phyloP scores from a whole-genome alignment of 2,329 filamentous ascomycete species.

The Aureobasidium leucospermi region DNA sequence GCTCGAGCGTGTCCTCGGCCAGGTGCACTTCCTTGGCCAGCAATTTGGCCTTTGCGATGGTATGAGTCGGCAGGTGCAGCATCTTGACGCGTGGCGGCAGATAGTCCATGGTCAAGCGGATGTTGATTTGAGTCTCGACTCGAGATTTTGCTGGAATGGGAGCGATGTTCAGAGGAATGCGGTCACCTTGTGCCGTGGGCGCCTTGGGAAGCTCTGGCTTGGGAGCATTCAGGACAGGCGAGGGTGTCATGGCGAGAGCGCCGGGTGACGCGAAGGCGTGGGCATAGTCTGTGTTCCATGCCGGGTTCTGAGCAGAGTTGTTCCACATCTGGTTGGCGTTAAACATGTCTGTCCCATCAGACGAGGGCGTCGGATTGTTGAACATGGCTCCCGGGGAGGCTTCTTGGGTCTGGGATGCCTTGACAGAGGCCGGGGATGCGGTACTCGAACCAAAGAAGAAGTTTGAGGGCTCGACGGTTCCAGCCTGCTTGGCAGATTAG shows the following conservation, averaged over 20 bases:
- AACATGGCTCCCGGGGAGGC: slow-evolving; percentile 29
- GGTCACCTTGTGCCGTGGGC: slow-evolving; percentile 18
- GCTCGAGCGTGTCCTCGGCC: slow-evolving; percentile 66
- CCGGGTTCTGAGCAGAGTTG: slow-evolving; percentile 23
- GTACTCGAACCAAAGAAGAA: slow-evolving; percentile 18
- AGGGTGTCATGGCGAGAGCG: slow-evolving; percentile 28
- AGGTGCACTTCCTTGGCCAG: slow-evolving; percentile 66
- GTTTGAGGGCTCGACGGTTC: slow-evolving; percentile 17
- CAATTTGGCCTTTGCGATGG: slow-evolving; percentile 90
- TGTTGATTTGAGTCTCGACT: slow-evolving; percentile 92
- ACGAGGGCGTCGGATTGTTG: slow-evolving; percentile 27
- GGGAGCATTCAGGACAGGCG: slow-evolving; percentile 26
- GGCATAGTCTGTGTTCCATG: slow-evolving; percentile 27
- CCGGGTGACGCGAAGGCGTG: slow-evolving; percentile 27
- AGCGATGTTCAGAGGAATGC: slow-evolving; percentile 29
- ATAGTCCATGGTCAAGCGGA: slow-evolving; percentile 70
- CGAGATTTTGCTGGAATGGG: slow-evolving; percentile 61
- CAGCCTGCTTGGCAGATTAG: slow-evolving; percentile 7
- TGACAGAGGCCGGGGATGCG: slow-evolving; percentile 16
- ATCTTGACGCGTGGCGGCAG: slow-evolving; percentile 69
- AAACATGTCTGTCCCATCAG: slow-evolving; percentile 28
- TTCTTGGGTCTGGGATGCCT: slow-evolving; percentile 14
- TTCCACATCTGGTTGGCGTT: slow-evolving; percentile 23
- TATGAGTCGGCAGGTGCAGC: slow-evolving; percentile 79
- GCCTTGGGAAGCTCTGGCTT: slow-evolving; percentile 18